A percentile compares a stretch with the other conserved stretches of the same genome.
These are phyloP conservation scores for Colletotrichum simmondsii DNA, from an alignment of 2,329 filamentous ascomycete genomes.

Conservation along the genomic window DNA sequence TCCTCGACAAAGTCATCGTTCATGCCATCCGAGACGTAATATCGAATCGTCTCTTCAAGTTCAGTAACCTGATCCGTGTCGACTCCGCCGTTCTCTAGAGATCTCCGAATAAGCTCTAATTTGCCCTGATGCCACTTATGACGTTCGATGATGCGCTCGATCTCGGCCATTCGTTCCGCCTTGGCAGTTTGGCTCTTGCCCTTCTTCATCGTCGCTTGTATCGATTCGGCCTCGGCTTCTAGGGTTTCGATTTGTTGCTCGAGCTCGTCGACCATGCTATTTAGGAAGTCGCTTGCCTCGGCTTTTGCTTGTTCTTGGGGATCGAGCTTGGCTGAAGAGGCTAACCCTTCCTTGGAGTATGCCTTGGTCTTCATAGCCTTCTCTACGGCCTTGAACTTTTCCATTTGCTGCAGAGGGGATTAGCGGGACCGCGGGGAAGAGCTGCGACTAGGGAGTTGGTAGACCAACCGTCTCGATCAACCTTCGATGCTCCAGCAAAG, in stretches of 20 bases:
- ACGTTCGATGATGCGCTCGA: constrained; percentile 85
- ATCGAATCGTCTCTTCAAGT: constrained; percentile 90
- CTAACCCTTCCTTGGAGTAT: constrained; percentile 97
- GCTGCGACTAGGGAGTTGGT: constrained; percentile 33
- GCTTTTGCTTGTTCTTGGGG: constrained; percentile 97
- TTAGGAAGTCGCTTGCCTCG: constrained; percentile 88
- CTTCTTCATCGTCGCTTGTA: constrained; percentile 94
- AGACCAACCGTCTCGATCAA: constrained; percentile 92
- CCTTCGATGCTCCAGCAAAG: constrained; percentile 91
- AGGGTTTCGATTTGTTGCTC: constrained; percentile 92
- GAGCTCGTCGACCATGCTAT: constrained; percentile 88
- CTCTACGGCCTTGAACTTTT: constrained; percentile 99
- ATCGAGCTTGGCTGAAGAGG: constrained; percentile 90
- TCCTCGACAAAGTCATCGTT: constrained; percentile 93
- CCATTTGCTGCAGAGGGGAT: constrained; percentile 81
- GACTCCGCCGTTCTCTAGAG: constrained; percentile 91
- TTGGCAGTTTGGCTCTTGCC: constrained; percentile 88
- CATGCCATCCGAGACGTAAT: constrained; percentile 92
- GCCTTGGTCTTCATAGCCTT: constrained; percentile 99
- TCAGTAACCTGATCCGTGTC: constrained; percentile 89
- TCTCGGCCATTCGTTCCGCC: constrained; percentile 86
- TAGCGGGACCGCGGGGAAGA: constrained; percentile 27
- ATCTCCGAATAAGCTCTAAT: constrained; percentile 88
- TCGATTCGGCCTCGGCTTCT: constrained; percentile 87
- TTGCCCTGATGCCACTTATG: constrained; percentile 98